Conservation (phyloP, 345 rosid genomes). For the Pistacia vera region DNA sequence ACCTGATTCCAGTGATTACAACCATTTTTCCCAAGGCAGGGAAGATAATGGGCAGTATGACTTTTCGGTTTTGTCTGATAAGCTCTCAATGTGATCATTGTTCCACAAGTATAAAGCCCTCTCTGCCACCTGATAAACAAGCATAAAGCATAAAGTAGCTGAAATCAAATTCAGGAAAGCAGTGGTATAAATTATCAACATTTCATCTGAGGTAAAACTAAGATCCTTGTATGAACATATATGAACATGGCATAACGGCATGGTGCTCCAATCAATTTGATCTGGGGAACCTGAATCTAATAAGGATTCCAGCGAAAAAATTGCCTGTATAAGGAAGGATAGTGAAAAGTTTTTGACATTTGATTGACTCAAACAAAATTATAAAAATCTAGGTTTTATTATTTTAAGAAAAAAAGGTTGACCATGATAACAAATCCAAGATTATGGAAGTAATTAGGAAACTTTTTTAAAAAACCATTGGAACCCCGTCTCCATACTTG, state of each 20-base stretch:
- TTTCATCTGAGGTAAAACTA: neutral
- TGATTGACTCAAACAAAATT: neutral
- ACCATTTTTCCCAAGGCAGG: constrained; percentile 61
- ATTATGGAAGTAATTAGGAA: no score
- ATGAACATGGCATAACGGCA: neutral
- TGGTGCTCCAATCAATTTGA: neutral
- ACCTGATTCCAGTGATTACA: constrained; percentile 74
- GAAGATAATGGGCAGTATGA: constrained; percentile 66
- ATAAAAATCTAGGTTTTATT: neutral
- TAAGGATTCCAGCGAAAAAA: neutral
- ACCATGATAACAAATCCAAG: no score
- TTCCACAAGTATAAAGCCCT: constrained; percentile 77
- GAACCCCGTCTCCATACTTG: no score
- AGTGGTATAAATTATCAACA: neutral
- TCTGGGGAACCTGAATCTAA: neutral
- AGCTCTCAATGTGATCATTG: constrained; percentile 70
- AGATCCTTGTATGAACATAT: no score
- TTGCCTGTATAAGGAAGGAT: neutral
- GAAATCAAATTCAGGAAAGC: neutral
- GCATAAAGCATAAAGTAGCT: constrained; percentile 10
- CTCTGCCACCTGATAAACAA: constrained; percentile 63
- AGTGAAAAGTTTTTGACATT: neutral
- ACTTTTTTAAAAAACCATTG: no score
- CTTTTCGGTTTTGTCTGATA: constrained; percentile 62
- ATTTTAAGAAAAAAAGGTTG: no score